These are phyloP conservation scores for Tardiomyces blankii DNA, from an alignment of 1,139 yeast species.

Conservation along the genomic window DNA sequence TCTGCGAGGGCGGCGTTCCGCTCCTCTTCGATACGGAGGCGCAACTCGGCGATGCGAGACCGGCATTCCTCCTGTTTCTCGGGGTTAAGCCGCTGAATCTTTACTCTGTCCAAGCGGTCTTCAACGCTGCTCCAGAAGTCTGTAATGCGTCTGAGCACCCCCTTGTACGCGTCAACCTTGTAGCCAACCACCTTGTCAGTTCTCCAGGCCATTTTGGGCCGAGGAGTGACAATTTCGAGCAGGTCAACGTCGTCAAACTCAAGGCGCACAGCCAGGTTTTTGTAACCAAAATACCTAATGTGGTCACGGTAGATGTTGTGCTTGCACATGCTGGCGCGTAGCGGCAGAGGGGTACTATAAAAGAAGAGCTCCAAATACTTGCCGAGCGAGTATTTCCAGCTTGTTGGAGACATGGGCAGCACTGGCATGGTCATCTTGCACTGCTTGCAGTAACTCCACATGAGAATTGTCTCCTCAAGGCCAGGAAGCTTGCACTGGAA, in stretches of 20 bases:
- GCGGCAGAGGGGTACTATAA: slow-evolving; percentile 46
- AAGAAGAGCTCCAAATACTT: slow-evolving; percentile 80
- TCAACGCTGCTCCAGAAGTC: slow-evolving; percentile 66
- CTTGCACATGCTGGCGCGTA: slow-evolving; percentile 47
- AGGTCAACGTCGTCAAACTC: slow-evolving; percentile 68
- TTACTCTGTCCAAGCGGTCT: slow-evolving; percentile 63
- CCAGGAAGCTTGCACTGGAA: slow-evolving; percentile 47
- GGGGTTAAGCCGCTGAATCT: slow-evolving; percentile 61
- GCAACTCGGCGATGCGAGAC: slow-evolving; percentile 46
- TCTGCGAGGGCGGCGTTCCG: slow-evolving; percentile 33
- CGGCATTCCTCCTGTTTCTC: slow-evolving; percentile 67
- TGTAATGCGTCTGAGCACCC: slow-evolving; percentile 42
- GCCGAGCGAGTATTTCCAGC: slow-evolving; percentile 89
- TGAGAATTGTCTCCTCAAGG: slow-evolving; percentile 55
- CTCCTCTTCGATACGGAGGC: slow-evolving; percentile 43
- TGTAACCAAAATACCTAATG: slow-evolving; percentile 72
- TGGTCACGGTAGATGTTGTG: slow-evolving; percentile 79
- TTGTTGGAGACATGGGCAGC: slow-evolving; percentile 74
- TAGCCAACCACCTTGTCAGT: slow-evolving; percentile 60
- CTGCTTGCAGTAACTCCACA: slow-evolving; percentile 86
- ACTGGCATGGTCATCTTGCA: slow-evolving; percentile 74
- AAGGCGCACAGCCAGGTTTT: slow-evolving; percentile 67
- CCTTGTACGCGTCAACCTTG: slow-evolving; percentile 52
- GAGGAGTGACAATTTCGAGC: slow-evolving; percentile 71
- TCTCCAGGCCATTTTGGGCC: slow-evolving; percentile 58